Evolutionary conservation across 2,329 filamentous ascomycete genomes (phyloP), one percentile per base, ranked within the genome.

Genomic region (Colletotrichum sp.): DNA sequence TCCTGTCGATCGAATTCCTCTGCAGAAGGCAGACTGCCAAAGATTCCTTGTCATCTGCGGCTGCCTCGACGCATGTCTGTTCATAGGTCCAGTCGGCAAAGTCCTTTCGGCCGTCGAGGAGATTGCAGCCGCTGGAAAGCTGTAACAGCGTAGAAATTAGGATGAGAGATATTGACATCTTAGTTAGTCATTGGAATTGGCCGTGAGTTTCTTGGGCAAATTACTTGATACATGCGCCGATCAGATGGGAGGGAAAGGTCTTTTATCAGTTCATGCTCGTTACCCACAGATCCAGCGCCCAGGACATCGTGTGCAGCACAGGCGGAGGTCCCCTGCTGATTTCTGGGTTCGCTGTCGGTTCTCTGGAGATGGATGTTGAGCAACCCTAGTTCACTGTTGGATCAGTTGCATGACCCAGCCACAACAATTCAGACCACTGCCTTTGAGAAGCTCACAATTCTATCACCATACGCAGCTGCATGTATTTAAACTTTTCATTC

Each of bases 401-500:
- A 18, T 21, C 38, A 13, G 9, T 21, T 47, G 43, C n/a, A 21
- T 21, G n/a, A 47, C 43, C 43, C 43, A 47, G 43, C n/a, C n/a
- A 47, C 43, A 47, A 0, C 18, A 43, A 43, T 43, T 18, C 18
- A 9, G 16, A 21, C 18, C n/a, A 47, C 11, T 47, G 43, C n/a
- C 43, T 47, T 21, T 47, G 3, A 7, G 38, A 5, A 47, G 5
- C 18, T 47, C 18, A 9, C 5, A 47, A 16, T 3, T 38, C 15
- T 1, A 12, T 47, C 43, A 21, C 43, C n/a, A 47, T 1, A 21
- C 43, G 13, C n/a, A 47, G 0, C n/a, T 0, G n/a, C 43, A 0
- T 0, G 9, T 9, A n/a, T 47, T 21, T 21, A 6, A 6, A 3
- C 13, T 21, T 0, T 47, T 47, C n/a, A 9, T 0, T 47, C 12